Base-by-base conservation (phyloP, 495 filamentous ascomycete species). In the Annulohypoxylon stygium region DNA sequence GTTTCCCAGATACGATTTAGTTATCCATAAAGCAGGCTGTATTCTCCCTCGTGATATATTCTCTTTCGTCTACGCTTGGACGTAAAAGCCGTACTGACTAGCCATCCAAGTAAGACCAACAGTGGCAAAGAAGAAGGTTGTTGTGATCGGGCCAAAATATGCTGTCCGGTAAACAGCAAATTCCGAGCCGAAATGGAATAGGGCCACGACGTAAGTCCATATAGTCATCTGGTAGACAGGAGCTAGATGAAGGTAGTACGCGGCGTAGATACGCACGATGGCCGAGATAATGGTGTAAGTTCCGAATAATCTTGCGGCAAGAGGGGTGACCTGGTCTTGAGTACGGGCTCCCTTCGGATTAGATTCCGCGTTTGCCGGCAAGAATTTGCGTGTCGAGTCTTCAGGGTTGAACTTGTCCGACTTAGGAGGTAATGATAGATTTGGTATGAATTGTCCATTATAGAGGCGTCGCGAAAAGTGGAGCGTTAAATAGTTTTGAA, bases 231-330 rank as follows among this genome's bases (percentile, higher is more conserved):
- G 86, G 76, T 97, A 99, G 9, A 92, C 78, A 36, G 83, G 82
- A 2, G 88, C 84, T 61, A 92, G 88, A 43, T 87, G 82, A 65
- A 97, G 91, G 79, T 97, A 85, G 84, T 97, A 98, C 26, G 92
- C 92, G 9, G 93, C 93, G 75, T 96, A 97, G 70, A 95, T 76
- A 33, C 96, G 89, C 55, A 98, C 85, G 37, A 97, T 81, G 37
- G 88, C 83, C 11, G 90, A 87, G 57, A 97, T 79, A 70, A 95
- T 86, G 0, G 95, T 98, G 89, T 94, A 99, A 65, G 93, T 97
- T 47, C 93, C 97, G 78, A 98, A 98, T 9, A 93, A 88, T 60
- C 96, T 91, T 5, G 92, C 89, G 25, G 91, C 91, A 39, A 98
- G 89, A 4, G 90, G 85, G 3, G 91, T 93, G 23, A 90, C 89